phyloP scores from a whole-genome alignment of 2,329 filamentous ascomycete species.

The Colletotrichum lini region DNA sequence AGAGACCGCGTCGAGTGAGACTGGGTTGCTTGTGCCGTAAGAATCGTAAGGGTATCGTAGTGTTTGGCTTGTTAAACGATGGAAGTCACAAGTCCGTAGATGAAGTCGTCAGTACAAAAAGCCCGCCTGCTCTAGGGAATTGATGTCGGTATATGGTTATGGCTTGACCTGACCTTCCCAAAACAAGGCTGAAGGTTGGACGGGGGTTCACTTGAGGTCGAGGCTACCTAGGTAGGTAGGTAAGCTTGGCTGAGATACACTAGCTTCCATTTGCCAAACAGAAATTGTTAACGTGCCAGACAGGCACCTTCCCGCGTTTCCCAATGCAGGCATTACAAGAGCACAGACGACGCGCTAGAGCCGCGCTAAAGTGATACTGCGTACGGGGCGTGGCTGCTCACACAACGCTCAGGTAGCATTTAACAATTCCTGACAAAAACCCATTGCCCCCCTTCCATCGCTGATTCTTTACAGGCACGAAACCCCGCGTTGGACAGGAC shows the following conservation, averaged over 20 bases:
- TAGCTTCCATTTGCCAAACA: constrained; percentile 22
- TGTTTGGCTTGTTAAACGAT: background rate
- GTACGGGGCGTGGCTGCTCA: accelerated
- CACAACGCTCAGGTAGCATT: constrained; percentile 12
- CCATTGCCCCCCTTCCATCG: constrained; percentile 26
- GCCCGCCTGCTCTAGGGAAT: background rate
- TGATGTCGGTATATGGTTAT: constrained; percentile 22
- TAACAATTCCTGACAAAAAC: constrained; percentile 25
- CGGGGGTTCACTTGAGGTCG: constrained; percentile 23
- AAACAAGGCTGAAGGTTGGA: constrained; percentile 30
- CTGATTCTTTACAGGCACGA: constrained; percentile 30
- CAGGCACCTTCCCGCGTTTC: constrained; percentile 18
- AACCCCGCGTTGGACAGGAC: constrained; percentile 42
- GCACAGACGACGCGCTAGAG: constrained; percentile 33
- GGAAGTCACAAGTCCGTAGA: background rate
- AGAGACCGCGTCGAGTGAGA: constrained; percentile 31
- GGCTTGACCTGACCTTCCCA: constrained; percentile 8
- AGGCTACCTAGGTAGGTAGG: background rate
- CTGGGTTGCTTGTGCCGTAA: background rate
- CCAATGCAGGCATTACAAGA: constrained; percentile 16
- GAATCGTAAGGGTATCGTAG: constrained; percentile 4
- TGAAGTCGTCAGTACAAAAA: background rate
- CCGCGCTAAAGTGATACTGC: constrained; percentile 39
- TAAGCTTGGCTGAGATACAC: background rate
- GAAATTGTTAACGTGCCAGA: constrained; percentile 38